A percentile compares a stretch with the other conserved stretches of the same genome.
These are phyloP conservation scores for Nannizziopsis barbatae DNA, from an alignment of 2,329 filamentous ascomycete genomes.

Conservation along the genomic window DNA sequence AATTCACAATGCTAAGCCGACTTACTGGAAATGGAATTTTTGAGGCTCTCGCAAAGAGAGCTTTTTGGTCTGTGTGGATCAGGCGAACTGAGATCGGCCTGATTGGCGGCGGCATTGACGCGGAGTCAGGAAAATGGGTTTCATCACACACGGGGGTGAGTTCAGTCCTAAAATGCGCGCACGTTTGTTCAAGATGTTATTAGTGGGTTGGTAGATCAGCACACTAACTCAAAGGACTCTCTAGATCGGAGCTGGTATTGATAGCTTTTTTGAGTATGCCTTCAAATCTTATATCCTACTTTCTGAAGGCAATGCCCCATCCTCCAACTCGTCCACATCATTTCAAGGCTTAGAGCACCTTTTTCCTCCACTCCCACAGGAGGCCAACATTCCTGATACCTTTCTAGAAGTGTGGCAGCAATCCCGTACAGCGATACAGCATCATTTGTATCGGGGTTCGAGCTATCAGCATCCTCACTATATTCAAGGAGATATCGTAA, in stretches of 20 bases:
- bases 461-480: constrained; percentile 81
- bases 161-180: constrained; percentile 7
- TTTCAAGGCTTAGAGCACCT: constrained; percentile 49
- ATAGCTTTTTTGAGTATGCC: constrained; percentile 98
- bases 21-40: constrained; percentile 80
- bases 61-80: constrained; percentile 96
- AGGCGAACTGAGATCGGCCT: constrained; percentile 74
- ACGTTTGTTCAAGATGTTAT: too few species aligned
- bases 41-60: constrained; percentile 76
- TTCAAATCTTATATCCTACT: constrained; percentile 87
- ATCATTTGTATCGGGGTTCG: constrained; percentile 71
- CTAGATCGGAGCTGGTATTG: constrained; percentile 80
- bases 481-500: constrained; percentile 76
- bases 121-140: constrained; percentile 82
- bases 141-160: constrained; percentile 64
- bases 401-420: constrained; percentile 78
- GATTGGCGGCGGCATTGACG: constrained; percentile 84
- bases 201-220: background rate
- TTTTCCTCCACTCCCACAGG: constrained; percentile 51
- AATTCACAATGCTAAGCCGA: constrained; percentile 82
- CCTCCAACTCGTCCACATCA: constrained; percentile 30
- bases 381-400: constrained; percentile 60
- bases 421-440: constrained; percentile 75
- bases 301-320: constrained; percentile 52
- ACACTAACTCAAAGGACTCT: background rate